Percentiles rank a stretch among this genome's conserved stretches.
Conservation (phyloP, 1,284 basidiomycete species). For the Fomitopsis pinicola region DNA sequence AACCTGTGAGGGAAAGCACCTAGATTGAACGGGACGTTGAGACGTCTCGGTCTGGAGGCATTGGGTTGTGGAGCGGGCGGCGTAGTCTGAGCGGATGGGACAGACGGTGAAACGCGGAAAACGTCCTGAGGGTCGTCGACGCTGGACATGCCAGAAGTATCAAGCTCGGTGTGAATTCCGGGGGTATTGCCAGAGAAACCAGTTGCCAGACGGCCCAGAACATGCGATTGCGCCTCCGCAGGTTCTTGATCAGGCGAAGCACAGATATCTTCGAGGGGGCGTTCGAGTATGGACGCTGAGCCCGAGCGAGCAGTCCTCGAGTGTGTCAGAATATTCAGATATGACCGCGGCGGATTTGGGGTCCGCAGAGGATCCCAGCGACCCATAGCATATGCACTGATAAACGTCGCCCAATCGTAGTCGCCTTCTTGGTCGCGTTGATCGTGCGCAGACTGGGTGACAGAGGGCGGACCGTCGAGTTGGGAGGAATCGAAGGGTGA, state of each 20-base stretch:
- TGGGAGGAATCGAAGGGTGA: constrained; percentile 28
- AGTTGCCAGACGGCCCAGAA: neutral
- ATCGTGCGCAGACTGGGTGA: constrained; percentile 16
- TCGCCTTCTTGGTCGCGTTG: constrained; percentile 29
- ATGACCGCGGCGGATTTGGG: constrained; percentile 57
- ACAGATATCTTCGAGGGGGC: constrained; percentile 14
- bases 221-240: neutral
- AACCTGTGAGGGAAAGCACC: constrained; percentile 38
- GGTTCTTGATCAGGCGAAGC: constrained; percentile 18
- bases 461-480: constrained; percentile 20
- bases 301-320: constrained; percentile 7
- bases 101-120: neutral
- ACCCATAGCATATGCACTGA: constrained; percentile 70
- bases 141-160: neutral
- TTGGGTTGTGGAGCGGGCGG: neutral
- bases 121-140: neutral
- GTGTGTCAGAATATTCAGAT: constrained; percentile 21
- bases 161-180: neutral
- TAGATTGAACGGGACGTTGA: constrained; percentile 21
- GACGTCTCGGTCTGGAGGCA: constrained; percentile 10
- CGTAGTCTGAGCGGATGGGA: neutral
- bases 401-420: constrained; percentile 75
- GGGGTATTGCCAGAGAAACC: neutral
- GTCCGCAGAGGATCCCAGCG: constrained; percentile 79
- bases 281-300: neutral